These are phyloP conservation scores for Myxozyma kluyveri DNA, from an alignment of 805 yeast species.

Conservation along the genomic window DNA sequence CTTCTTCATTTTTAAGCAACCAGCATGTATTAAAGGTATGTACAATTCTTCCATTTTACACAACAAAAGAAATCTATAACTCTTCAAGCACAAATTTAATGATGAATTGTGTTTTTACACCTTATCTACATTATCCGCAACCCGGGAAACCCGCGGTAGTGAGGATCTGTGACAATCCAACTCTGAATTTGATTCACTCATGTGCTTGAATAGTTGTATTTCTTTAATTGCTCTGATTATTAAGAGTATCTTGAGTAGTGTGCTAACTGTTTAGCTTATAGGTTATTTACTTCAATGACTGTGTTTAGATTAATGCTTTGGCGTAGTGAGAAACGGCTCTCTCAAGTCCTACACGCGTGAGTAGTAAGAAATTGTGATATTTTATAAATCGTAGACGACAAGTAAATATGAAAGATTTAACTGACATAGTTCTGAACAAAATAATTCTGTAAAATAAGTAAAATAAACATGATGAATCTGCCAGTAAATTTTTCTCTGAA, in stretches of 20 bases:
- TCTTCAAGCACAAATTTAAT: background rate
- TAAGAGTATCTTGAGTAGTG: background rate
- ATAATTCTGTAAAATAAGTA: too few relatives aligned
- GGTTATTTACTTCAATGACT: too few relatives aligned
- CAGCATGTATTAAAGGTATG: background rate
- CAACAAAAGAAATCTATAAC: background rate
- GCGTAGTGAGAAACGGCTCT: too few relatives aligned
- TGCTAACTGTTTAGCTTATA: background rate
- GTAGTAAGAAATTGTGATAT: too few relatives aligned
- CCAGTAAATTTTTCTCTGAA: too few relatives aligned
- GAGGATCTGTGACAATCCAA: conserved; percentile 23
- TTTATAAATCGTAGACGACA: too few relatives aligned
- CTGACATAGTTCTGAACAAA: too few relatives aligned
- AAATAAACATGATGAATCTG: too few relatives aligned
- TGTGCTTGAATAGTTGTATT: background rate
- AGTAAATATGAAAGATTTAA: too few relatives aligned
- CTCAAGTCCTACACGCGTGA: too few relatives aligned
- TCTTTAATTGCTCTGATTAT: background rate
- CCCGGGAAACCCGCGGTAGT: conserved; percentile 8
- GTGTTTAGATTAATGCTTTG: too few relatives aligned
- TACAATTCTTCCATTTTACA: background rate
- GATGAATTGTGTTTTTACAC: conserved; percentile 17
- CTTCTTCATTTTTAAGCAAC: too few relatives aligned
- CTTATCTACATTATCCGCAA: conserved; percentile 30
- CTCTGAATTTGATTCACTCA: conserved; percentile 5